Base-by-base conservation (phyloP, 2,329 filamentous ascomycete species). In the Aureobasidium sp. region DNA sequence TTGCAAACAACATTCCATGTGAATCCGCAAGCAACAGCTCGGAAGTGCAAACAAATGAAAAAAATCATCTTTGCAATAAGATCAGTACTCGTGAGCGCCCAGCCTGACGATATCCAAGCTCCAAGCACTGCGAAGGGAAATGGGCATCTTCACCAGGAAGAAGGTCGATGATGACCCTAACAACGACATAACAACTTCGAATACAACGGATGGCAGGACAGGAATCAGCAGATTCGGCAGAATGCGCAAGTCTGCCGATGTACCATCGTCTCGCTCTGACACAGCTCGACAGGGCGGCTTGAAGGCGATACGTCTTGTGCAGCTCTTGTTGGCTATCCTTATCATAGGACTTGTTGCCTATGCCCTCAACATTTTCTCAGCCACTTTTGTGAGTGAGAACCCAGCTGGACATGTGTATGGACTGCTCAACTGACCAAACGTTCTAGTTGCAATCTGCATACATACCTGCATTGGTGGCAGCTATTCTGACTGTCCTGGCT, bases 361-460 rank as follows among this genome's bases (percentile, higher is more conserved):
- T 32, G 60, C 60, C 2, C 5, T 55, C 17, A 32, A 57, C 17
- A 15, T 62, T 1, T 62, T 41, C 36, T 15, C 15, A 1, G 13
- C 53, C 43, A 62, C 48, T 5, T 55, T 48, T 26, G 39, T 56
- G 32, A 56, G 60, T 62, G 0, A 9, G 9, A 26, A 7, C 4
- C 46, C 32, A 17, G 9, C 32, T n/a, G 10, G 29, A 9, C 26
- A 10, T 37, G 10, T n/a, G 27, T 17, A 13, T 17, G 12, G 5
- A 41, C 39, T 17, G 24, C n/a, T 24, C 7, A 24, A n/a, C 43
- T 56, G 13, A 56, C 36, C 10, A 9, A 12, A 13, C 2, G 44
- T 52, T 2, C 8, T 26, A 62, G 60, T 44, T 57, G 12, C 50
- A 62, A 53, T 27, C 50, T 15, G 47, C 60, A 36, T 57, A 62